phyloP scores from a whole-genome alignment of 1,284 basidiomycete genomes.

The Pseudozyma flocculosa region DNA sequence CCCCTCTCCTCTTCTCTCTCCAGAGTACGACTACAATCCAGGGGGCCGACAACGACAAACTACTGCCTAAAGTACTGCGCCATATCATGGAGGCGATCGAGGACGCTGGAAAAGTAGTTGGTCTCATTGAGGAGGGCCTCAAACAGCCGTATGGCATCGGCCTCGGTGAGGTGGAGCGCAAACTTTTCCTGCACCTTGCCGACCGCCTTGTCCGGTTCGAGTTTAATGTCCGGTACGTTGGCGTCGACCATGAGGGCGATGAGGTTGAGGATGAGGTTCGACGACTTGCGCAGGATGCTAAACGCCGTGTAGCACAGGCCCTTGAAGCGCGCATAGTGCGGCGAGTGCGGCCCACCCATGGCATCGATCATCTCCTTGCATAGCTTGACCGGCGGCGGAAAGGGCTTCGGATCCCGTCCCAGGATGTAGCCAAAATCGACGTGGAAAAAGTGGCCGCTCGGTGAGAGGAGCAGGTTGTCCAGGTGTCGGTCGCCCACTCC shows the following conservation, averaged over 20 bases:
- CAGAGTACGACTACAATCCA: no score
- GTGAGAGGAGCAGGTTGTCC: constrained; percentile 88
- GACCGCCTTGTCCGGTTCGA: constrained; percentile 67
- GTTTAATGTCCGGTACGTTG: constrained; percentile 95
- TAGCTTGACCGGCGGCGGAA: constrained; percentile 95
- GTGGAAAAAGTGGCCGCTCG: constrained; percentile 73
- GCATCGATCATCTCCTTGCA: constrained; percentile 99
- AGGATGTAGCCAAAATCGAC: constrained; percentile 99
- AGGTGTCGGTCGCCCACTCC: constrained; percentile 97
- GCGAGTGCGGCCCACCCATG: constrained; percentile 78
- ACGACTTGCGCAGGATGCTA: constrained; percentile 83
- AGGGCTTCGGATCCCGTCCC: constrained; percentile 95
- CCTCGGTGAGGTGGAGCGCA: constrained; percentile 73
- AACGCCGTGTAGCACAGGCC: constrained; percentile 95
- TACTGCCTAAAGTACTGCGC: constrained; percentile 54
- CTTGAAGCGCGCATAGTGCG: constrained; percentile 91
- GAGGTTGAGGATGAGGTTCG: constrained; percentile 95
- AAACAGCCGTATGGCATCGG: constrained; percentile 85
- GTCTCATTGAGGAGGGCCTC: constrained; percentile 91
- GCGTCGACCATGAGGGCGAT: constrained; percentile 97
- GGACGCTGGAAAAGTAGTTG: constrained; percentile 85
- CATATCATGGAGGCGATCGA: constrained; percentile 61
- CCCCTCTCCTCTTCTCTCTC: no score
- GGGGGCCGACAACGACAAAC: not conserved
- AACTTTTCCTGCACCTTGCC: constrained; percentile 91